Conservation (phyloP, 345 rosid species). For the Sonneratia alba region DNA sequence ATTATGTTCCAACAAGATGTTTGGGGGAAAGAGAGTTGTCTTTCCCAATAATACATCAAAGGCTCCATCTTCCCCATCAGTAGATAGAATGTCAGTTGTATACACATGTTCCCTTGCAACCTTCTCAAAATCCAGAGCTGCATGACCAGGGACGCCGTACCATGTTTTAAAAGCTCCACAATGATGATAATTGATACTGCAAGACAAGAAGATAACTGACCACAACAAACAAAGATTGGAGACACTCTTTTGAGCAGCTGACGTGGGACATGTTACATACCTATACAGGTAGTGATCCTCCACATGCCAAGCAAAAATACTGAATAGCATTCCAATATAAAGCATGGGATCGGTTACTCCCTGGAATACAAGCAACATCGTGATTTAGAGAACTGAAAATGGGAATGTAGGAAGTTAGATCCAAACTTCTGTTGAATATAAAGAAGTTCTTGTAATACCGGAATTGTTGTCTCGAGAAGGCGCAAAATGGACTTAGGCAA, state of each 20-base stretch:
- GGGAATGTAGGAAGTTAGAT: neutral
- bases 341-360: constrained; percentile 99
- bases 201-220: constrained; percentile 3
- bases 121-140: constrained; percentile 87
- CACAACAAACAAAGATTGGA: constrained; percentile 3
- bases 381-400: neutral
- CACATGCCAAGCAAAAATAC: constrained; percentile 99
- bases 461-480: constrained; percentile 76
- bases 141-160: constrained; percentile 95
- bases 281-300: constrained; percentile 98
- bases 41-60: constrained; percentile 95
- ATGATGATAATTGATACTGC: constrained; percentile 97
- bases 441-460: constrained; percentile 37
- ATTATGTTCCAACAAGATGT: constrained; percentile 60
- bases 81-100: constrained; percentile 57
- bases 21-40: constrained; percentile 95
- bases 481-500: constrained; percentile 78
- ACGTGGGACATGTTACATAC: constrained; percentile 22
- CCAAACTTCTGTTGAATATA: neutral
- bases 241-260: neutral
- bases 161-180: constrained; percentile 99
- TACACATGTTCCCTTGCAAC: constrained; percentile 84
- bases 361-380: constrained; percentile 35
- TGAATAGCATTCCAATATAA: constrained; percentile 98
- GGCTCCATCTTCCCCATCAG: constrained; percentile 89